Conservation (phyloP, 2,329 filamentous ascomycete species). For the Fusarium proliferatum region DNA sequence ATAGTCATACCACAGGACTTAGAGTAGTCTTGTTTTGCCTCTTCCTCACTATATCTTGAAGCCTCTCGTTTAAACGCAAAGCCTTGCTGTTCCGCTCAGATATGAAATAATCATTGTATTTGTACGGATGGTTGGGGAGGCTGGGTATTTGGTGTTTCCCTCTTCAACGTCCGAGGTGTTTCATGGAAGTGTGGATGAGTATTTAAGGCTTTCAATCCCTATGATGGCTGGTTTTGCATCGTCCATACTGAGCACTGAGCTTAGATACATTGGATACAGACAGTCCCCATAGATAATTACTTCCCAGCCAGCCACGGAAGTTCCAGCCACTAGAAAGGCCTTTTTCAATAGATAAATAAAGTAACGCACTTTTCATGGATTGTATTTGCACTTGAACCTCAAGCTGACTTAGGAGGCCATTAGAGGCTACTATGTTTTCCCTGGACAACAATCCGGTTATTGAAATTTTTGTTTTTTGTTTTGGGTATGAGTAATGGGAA, state of each 20-base stretch:
- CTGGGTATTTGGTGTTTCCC: slow-evolving; percentile 10
- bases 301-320: not conserved
- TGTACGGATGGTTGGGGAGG: slow-evolving; percentile 14
- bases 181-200: not conserved
- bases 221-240: not conserved
- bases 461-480: slow-evolving; percentile 32
- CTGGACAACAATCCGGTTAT: not conserved
- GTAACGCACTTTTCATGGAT: not conserved
- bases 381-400: not conserved
- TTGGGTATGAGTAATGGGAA: slow-evolving; percentile 13
- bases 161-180: slow-evolving; percentile 13
- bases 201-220: not conserved
- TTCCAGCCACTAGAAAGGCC: not conserved
- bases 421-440: not conserved
- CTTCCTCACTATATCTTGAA: not conserved
- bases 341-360: slow-evolving; percentile 22
- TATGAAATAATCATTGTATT: slow-evolving; percentile 30
- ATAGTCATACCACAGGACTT: slow-evolving; percentile 30
- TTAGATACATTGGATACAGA: slow-evolving; percentile 11
- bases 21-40: slow-evolving; percentile 17
- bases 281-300: not conserved
- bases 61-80: slow-evolving; percentile 19
- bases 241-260: not conserved
- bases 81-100: slow-evolving; percentile 6
- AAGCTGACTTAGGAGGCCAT: not conserved